Percentiles rank a stretch among this genome's conserved stretches.
Conservation (phyloP, 148 eudicot species). For the Camellia granthamiana region DNA sequence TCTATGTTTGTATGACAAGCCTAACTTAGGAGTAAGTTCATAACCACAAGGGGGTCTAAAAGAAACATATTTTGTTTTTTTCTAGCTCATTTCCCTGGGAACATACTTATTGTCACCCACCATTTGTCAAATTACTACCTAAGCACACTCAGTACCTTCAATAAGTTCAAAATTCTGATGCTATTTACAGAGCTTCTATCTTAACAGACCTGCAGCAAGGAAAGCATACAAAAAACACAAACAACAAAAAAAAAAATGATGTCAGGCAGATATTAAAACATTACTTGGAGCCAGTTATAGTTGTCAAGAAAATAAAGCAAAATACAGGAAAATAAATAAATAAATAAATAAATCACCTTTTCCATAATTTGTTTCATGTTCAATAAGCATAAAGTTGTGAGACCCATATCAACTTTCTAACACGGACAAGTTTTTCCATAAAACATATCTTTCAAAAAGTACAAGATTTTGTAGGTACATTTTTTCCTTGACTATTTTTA, state of each 20-base stretch:
- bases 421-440: too few relatives aligned
- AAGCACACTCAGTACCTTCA: conserved; percentile 1
- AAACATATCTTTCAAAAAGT: too few relatives aligned
- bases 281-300: too few relatives aligned
- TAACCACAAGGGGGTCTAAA: neutral
- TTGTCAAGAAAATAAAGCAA: too few relatives aligned
- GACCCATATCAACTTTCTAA: too few relatives aligned
- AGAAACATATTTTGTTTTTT: neutral
- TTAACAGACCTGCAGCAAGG: conserved; percentile 15
- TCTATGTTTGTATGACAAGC: neutral
- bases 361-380: too few relatives aligned
- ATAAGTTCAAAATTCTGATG: conserved; percentile 4
- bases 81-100: neutral
- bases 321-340: too few relatives aligned
- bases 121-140: neutral
- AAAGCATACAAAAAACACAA: too few relatives aligned
- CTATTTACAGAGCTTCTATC: neutral
- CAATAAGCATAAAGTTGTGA: too few relatives aligned
- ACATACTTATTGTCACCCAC: conserved; percentile 4
- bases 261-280: neutral
- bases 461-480: too few relatives aligned
- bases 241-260: neutral
- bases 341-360: too few relatives aligned
- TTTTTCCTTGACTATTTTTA: neutral
- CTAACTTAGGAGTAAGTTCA: neutral